These are phyloP conservation scores for Phylloporus arenicola DNA, from an alignment of 768 basidiomycete species.

Conservation along the genomic window DNA sequence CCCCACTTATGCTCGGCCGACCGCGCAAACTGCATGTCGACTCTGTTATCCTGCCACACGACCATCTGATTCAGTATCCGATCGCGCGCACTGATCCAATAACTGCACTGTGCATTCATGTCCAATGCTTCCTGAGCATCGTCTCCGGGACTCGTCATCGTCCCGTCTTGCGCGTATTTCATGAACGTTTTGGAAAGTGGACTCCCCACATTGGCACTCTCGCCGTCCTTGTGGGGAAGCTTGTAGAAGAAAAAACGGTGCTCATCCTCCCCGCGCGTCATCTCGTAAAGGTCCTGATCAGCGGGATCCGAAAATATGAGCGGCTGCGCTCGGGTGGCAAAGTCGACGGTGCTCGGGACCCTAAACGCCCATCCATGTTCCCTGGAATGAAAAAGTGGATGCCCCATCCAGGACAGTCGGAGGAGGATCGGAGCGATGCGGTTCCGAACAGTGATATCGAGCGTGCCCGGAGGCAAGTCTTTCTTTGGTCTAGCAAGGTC, in stretches of 20 bases:
- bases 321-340: conserved; percentile 40
- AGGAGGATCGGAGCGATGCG: conserved; percentile 81
- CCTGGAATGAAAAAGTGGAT: conserved; percentile 79
- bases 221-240: conserved; percentile 94
- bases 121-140: conserved; percentile 82
- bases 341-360: conserved; percentile 46
- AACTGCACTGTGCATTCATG: conserved; percentile 91
- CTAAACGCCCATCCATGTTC: conserved; percentile 92
- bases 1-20: conserved; percentile 57
- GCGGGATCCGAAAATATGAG: conserved; percentile 58
- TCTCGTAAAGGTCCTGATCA: conserved; percentile 54
- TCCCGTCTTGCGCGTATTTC: conserved; percentile 82
- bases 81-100: conserved; percentile 95
- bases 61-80: conserved; percentile 91
- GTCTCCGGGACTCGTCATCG: conserved; percentile 72
- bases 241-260: conserved; percentile 71
- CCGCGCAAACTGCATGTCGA: conserved; percentile 48
- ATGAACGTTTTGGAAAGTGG: conserved; percentile 88
- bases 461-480: conserved; percentile 56
- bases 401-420: conserved; percentile 79
- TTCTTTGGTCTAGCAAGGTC: conserved; percentile 76
- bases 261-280: conserved; percentile 33
- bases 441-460: conserved; percentile 83
- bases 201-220: conserved; percentile 90
- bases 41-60: conserved; percentile 61